phyloP scores from a whole-genome alignment of 1,284 basidiomycete species.

The Ceratobasidium theobromae region DNA sequence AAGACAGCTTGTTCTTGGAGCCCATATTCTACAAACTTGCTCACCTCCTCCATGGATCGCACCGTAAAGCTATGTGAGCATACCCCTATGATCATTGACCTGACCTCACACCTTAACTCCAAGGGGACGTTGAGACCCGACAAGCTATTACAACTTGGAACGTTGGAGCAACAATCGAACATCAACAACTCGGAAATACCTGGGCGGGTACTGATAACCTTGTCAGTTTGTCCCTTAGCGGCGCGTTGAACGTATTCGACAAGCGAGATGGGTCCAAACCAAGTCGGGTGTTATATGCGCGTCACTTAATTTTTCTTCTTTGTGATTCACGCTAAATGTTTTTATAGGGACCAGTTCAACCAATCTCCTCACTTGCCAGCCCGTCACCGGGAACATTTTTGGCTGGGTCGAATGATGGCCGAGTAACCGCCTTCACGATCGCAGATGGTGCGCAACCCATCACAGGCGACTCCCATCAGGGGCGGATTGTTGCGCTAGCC shows the following conservation, averaged over 20 bases:
- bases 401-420: conserved; percentile 82
- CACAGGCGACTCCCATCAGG: conserved; percentile 44
- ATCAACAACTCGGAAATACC: conserved; percentile 88
- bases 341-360: conserved; percentile 1
- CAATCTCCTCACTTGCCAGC: conserved; percentile 18
- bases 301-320: neutral
- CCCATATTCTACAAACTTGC: conserved; percentile 69
- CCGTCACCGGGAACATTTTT: conserved; percentile 60
- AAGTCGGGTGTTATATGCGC: conserved; percentile 56
- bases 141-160: conserved; percentile 70
- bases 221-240: conserved; percentile 83
- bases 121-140: conserved; percentile 78
- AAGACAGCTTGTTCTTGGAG: conserved; percentile 81
- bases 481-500: conserved; percentile 66
- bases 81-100: conserved; percentile 4
- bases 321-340: neutral
- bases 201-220: conserved; percentile 71
- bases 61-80: conserved; percentile 79
- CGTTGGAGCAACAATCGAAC: conserved; percentile 64
- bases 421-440: conserved; percentile 60
- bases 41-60: conserved; percentile 86
- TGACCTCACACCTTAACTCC: neutral
- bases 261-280: conserved; percentile 63
- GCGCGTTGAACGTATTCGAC: conserved; percentile 85
- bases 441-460: conserved; percentile 39